Conservation (phyloP, 805 yeast species). For the Danielia oregonensis region DNA sequence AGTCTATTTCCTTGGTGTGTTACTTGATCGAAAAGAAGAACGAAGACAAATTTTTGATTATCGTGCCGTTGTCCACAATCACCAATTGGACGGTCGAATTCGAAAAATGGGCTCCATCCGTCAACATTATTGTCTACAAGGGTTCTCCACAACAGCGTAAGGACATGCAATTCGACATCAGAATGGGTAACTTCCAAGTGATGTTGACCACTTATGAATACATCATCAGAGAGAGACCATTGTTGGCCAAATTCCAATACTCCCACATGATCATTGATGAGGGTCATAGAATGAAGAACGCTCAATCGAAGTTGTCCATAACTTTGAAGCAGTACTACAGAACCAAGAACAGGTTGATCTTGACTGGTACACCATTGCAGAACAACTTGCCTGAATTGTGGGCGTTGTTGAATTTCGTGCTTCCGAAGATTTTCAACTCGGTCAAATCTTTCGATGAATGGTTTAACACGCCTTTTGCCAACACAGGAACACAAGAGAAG, state of each 20-base stretch:
- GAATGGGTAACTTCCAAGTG: slow-evolving; percentile 70
- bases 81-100: slow-evolving; percentile 85
- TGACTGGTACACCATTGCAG: slow-evolving; percentile 87
- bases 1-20: slow-evolving; percentile 72
- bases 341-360: slow-evolving; percentile 72
- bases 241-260: slow-evolving; percentile 66
- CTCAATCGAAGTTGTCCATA: slow-evolving; percentile 66
- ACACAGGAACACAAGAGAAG: slow-evolving; percentile 78
- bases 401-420: slow-evolving; percentile 78
- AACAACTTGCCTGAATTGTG: slow-evolving; percentile 82
- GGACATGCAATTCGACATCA: slow-evolving; percentile 57
- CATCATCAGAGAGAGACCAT: slow-evolving; percentile 70
- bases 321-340: slow-evolving; percentile 70
- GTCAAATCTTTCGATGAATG: slow-evolving; percentile 85
- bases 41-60: slow-evolving; percentile 69
- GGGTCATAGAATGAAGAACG: slow-evolving; percentile 86
- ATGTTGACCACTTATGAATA: slow-evolving; percentile 79
- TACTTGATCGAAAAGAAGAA: slow-evolving; percentile 67
- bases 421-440: slow-evolving; percentile 81
- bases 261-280: slow-evolving; percentile 89
- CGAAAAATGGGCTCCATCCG: slow-evolving; percentile 84
- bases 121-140: slow-evolving; percentile 68
- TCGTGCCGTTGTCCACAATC: slow-evolving; percentile 79
- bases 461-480: slow-evolving; percentile 87
- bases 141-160: slow-evolving; percentile 75